A percentile compares a stretch with the other conserved stretches of the same genome.
Conservation (phyloP, 1,284 basidiomycete species). For the Moniliella sp. region DNA sequence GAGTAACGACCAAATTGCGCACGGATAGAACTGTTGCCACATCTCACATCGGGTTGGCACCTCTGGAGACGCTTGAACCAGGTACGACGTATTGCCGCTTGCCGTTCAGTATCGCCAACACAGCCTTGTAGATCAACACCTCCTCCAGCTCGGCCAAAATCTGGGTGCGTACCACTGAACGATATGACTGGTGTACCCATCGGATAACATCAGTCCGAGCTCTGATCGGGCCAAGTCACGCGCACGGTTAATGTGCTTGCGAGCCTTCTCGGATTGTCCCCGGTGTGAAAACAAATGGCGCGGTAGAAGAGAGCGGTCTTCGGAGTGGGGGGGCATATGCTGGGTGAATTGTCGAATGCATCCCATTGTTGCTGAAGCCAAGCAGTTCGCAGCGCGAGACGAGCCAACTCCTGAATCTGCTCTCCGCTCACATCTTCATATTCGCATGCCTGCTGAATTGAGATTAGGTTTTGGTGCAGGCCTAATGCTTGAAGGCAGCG, state of each 20-base stretch:
- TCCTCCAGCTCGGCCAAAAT: conserved; percentile 97
- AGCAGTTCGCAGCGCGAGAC: conserved; percentile 83
- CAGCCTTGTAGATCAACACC: conserved; percentile 72
- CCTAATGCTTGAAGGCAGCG: too few relatives aligned
- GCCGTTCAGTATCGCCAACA: conserved; percentile 59
- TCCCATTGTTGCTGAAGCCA: conserved; percentile 97
- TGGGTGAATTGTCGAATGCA: conserved; percentile 87
- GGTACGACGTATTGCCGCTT: conserved; percentile 27
- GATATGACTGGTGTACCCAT: conserved; percentile 92
- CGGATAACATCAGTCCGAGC: conserved; percentile 71
- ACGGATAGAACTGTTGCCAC: conserved; percentile 94
- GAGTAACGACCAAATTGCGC: conserved; percentile 66
- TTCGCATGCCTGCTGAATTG: too few relatives aligned
- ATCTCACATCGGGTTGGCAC: conserved; percentile 97
- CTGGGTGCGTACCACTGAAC: conserved; percentile 82
- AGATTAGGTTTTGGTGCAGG: too few relatives aligned
- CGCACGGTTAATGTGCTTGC: conserved; percentile 73
- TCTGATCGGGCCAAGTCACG: conserved; percentile 80
- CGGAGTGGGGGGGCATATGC: conserved; percentile 77
- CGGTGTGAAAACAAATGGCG: conserved; percentile 86
- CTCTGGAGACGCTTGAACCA: conserved; percentile 52
- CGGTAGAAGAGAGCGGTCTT: conserved; percentile 84
- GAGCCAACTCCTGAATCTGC: conserved; percentile 72
- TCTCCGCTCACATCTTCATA: too few relatives aligned
- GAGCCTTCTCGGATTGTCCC: conserved; percentile 76